Evolutionary conservation across 2,329 filamentous ascomycete genomes (phyloP).

Genomic region (Trichocomaceae sp.): DNA sequence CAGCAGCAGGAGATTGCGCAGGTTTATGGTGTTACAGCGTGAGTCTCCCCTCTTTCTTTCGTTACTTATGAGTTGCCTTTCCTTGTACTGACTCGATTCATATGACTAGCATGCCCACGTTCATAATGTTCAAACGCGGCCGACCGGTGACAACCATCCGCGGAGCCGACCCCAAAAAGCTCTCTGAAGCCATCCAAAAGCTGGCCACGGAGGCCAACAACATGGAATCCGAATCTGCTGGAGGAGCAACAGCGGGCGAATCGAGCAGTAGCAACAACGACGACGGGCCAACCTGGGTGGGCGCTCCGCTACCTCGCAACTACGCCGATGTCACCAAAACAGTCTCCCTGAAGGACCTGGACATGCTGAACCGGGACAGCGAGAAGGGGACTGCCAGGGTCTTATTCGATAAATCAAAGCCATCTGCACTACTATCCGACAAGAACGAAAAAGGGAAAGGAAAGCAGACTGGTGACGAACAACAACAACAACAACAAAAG

Average conservation of each 20-base stretch:
- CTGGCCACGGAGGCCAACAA: constrained; percentile 58
- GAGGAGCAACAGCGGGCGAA: constrained; percentile 22
- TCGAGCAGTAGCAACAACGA: constrained; percentile 38
- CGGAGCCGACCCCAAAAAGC: constrained; percentile 65
- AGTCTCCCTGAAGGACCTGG: constrained; percentile 70
- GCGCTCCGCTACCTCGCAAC: constrained; percentile 66
- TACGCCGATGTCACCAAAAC: constrained; percentile 79
- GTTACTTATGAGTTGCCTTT: background rate
- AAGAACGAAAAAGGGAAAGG: constrained; percentile 40
- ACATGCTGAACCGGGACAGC: constrained; percentile 80
- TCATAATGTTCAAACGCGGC: constrained; percentile 75
- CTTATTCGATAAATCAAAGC: constrained; percentile 65
- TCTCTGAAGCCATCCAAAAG: constrained; percentile 65
- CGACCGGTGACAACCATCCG: constrained; percentile 61
- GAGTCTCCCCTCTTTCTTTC: constrained; percentile 21
- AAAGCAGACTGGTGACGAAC: constrained; percentile 22
- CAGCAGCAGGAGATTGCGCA: constrained; percentile 64
- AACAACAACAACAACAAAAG: constrained; percentile 34
- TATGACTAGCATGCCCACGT: constrained; percentile 68
- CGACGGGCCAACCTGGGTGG: constrained; percentile 55
- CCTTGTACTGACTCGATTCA: background rate
- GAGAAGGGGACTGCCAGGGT: constrained; percentile 65
- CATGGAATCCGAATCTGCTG: constrained; percentile 39
- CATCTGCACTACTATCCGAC: constrained; percentile 49
- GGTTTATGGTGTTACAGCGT: constrained; percentile 66